Percentiles rank a stretch among this genome's conserved stretches.
Evolutionary conservation across 345 rosid genomes (phyloP).

Genomic region (Eucalyptus paniculata): DNA sequence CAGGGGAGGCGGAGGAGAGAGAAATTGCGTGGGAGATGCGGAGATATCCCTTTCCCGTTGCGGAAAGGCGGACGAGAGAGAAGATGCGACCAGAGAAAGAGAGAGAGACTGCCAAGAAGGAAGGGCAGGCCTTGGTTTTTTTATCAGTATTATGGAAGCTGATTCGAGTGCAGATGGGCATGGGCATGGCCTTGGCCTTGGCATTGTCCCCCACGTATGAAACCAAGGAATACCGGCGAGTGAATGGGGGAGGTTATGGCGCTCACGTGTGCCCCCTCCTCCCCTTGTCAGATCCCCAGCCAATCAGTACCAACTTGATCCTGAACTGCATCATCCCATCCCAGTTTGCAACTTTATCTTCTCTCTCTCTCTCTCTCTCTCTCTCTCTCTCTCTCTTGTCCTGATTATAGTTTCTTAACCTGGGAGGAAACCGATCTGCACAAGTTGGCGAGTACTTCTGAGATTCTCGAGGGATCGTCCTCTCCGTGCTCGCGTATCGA

Average conservation of each 20-base stretch:
- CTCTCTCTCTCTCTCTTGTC: neutral
- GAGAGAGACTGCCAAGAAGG: neutral
- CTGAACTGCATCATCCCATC: neutral
- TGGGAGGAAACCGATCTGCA: neutral
- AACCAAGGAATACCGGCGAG: neutral
- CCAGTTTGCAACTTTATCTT: neutral
- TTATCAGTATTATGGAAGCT: neutral
- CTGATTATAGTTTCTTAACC: neutral
- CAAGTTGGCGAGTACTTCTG: neutral
- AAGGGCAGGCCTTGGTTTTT: neutral
- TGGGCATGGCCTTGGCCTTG: neutral
- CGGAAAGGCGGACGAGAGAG: neutral
- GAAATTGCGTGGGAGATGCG: neutral
- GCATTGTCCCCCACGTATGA: neutral
- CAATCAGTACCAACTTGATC: neutral
- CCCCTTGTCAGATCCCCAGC: neutral
- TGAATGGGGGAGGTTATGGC: neutral
- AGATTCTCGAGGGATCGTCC: neutral
- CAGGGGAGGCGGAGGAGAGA: neutral
- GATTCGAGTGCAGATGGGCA: neutral
- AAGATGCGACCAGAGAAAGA: neutral
- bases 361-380: neutral
- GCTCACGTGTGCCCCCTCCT: neutral
- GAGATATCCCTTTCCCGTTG: neutral
- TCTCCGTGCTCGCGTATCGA: neutral